phyloP scores from a whole-genome alignment of 805 yeast genomes.

The Starmerella riodocensis region DNA sequence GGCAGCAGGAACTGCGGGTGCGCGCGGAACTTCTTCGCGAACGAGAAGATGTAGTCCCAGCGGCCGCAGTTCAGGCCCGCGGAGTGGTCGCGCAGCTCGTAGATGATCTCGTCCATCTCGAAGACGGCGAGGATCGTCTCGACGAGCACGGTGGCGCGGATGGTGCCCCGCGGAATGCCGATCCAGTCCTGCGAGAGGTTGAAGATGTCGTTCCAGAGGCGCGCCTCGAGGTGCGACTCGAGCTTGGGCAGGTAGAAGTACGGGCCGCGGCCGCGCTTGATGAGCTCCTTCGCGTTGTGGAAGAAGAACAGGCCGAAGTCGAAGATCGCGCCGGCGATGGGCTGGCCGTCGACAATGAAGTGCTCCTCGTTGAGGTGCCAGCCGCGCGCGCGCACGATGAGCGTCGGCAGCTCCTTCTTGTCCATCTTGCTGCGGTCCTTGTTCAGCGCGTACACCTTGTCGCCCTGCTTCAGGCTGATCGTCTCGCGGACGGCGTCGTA shows the following conservation, averaged over 20 bases:
- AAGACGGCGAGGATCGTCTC: slow-evolving; percentile 63
- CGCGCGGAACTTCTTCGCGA: slow-evolving; percentile 51
- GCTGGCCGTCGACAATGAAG: slow-evolving; percentile 52
- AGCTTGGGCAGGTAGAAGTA: slow-evolving; percentile 63
- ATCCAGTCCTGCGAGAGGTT: slow-evolving; percentile 50
- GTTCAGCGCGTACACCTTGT: slow-evolving; percentile 40
- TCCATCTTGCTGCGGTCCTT: slow-evolving; percentile 30
- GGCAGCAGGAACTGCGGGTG: slow-evolving; percentile 52
- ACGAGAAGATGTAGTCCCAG: slow-evolving; percentile 65
- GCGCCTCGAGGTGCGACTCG: slow-evolving; percentile 67
- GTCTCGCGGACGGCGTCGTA: slow-evolving; percentile 54
- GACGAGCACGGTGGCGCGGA: slow-evolving; percentile 57
- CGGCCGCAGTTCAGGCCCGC: slow-evolving; percentile 66
- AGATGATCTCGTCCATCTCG: slow-evolving; percentile 68
- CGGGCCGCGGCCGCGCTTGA: slow-evolving; percentile 51
- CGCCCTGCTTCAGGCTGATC: slow-evolving; percentile 31
- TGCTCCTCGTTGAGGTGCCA: slow-evolving; percentile 64
- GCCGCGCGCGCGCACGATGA: slow-evolving; percentile 48
- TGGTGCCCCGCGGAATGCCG: slow-evolving; percentile 52
- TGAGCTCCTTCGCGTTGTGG: slow-evolving; percentile 51
- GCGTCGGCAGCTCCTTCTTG: slow-evolving; percentile 38
- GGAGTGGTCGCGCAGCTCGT: slow-evolving; percentile 57
- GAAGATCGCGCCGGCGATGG: slow-evolving; percentile 50
- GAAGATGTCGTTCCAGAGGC: slow-evolving; percentile 63
- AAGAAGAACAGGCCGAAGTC: slow-evolving; percentile 60